These are phyloP conservation scores for Coccomyxa sp. DNA, from an alignment of 139 green algal species.

Conservation along the genomic window DNA sequence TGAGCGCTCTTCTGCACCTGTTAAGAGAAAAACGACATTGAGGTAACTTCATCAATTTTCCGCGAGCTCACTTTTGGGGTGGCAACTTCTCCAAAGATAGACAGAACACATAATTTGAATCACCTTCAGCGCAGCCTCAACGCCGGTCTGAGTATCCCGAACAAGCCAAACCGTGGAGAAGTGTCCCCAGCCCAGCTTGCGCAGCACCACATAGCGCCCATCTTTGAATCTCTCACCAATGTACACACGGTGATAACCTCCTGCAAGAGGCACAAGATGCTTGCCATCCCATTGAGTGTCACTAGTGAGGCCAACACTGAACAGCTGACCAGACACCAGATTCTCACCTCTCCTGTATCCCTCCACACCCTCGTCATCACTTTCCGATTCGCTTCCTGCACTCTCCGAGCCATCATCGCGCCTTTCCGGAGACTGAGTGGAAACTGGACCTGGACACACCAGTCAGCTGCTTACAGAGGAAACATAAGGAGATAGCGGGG, in stretches of 20 bases:
- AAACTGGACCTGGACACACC: not conserved
- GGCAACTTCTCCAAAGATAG: not conserved
- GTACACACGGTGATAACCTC: conserved; percentile 91
- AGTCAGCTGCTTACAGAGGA: not conserved
- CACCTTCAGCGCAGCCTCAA: conserved; percentile 55
- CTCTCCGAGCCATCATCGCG: not conserved
- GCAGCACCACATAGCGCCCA: conserved; percentile 84
- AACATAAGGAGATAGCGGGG: not conserved
- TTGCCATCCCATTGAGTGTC: not conserved
- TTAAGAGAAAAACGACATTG: not conserved
- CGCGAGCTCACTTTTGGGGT: not conserved
- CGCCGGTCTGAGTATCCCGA: conserved; percentile 42
- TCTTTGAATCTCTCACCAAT: conserved; percentile 86
- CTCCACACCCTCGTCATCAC: not conserved
- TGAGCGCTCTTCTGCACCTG: conserved; percentile 93
- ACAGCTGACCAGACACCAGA: not conserved
- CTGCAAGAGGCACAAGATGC: conserved; percentile 35
- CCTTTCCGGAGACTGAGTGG: not conserved
- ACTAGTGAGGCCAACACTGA: not conserved
- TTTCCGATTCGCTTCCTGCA: not conserved
- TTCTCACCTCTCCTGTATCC: not conserved
- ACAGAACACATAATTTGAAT: not conserved
- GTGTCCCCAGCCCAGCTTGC: conserved; percentile 99
- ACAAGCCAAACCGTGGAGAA: conserved; percentile 98
- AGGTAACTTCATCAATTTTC: not conserved